Conservation (phyloP, 2,329 filamentous ascomycete genomes). For the Alternaria solani region DNA sequence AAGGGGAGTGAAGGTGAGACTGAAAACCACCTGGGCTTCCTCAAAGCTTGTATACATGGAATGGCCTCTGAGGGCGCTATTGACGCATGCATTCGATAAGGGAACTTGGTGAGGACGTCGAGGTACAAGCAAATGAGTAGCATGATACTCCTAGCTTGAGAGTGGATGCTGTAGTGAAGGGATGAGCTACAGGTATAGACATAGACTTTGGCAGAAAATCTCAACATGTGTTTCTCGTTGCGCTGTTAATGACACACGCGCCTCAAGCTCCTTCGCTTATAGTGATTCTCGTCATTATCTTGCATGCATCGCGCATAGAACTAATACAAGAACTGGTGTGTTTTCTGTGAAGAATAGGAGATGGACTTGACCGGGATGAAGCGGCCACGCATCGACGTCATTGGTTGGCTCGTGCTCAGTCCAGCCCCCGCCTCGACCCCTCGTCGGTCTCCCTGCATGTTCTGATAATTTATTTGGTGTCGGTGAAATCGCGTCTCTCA, state of each 20-base stretch:
- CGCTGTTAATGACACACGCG: not conserved
- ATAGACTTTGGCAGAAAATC: not conserved
- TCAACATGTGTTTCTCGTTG: no score
- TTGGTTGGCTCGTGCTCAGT: conserved; percentile 7
- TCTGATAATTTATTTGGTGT: conserved; percentile 5
- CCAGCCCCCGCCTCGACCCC: conserved; percentile 6
- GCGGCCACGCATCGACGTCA: conserved; percentile 8
- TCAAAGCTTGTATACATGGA: not conserved
- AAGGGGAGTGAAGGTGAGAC: not conserved
- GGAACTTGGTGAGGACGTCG: not conserved
- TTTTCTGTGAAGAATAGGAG: no score
- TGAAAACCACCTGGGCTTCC: not conserved
- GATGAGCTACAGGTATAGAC: not conserved
- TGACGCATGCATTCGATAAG: not conserved
- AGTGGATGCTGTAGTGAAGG: no score
- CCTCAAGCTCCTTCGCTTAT: not conserved
- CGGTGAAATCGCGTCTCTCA: conserved; percentile 5
- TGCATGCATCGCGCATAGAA: not conserved
- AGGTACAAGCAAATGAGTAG: no score
- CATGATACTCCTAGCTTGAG: no score
- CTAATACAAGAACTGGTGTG: not conserved
- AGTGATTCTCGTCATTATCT: not conserved
- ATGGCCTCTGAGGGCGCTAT: not conserved
- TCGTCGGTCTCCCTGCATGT: conserved; percentile 11
- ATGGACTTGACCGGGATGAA: not conserved